Base-by-base conservation (phyloP, 1,139 yeast genomes). In the Sugiyamaella japonica region DNA sequence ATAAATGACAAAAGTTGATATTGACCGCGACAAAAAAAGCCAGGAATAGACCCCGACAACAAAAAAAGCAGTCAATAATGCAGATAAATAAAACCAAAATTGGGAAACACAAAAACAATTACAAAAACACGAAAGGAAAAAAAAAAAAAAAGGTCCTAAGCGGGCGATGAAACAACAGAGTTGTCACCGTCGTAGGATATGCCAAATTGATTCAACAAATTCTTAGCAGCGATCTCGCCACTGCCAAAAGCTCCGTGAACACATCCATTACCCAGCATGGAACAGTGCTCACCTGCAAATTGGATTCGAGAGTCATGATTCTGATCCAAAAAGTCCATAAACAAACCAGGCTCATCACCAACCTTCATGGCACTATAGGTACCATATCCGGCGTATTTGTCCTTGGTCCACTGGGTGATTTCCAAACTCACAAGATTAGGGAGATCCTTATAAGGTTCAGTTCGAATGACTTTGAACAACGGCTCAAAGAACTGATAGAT, bases 271-370 rank as follows among this genome's bases (percentile, higher is more conserved):
- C 95, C 96, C 57, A 85, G 89, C 62, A 77, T 71, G 23, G 80
- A 78, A 1, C 95, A 82, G 65, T 87, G 96, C 68, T 89, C 96
- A 10, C 96, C 96, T 0, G 95, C 96, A 73, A 89, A 89, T 44
- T 70, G 67, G 8, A 68, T 52, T 16, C 54, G 74, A 36, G 77
- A 63, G 50, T 79, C 85, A 15, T 89, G 74, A 7, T 86, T 75
- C 1, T 69, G 66, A 28, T 84, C 86, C 50, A 75, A 73, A 0
- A 84, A 85, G 32, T 80, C 79, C 39, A 78, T 74, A 50, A 86
- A 71, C n/a, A 81, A 78, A 13, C 80, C 71, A 0, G 93, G 89
- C 61, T 85, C 90, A 65, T 87, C 91, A 6, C 81, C 83, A 0
- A 85, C 82, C 50, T 73, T 69, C 55, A 86, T 76, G 0, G 88